Conservation (phyloP, 2,329 filamentous ascomycete species). For the Thielaviopsis euricoi region DNA sequence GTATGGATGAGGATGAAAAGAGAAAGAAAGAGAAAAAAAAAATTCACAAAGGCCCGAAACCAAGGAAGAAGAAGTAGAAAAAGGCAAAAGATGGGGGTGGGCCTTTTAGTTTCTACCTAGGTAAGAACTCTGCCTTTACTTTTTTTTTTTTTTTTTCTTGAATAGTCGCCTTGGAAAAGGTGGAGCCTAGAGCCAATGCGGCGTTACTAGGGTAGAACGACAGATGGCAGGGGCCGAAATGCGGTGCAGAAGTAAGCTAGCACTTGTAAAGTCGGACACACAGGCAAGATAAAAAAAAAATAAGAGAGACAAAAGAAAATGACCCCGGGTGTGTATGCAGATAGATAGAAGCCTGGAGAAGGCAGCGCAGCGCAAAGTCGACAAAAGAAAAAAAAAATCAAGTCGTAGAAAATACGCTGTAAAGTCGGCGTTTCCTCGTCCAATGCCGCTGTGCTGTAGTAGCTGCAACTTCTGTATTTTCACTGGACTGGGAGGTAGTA, state of each 20-base stretch:
- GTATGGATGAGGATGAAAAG: background rate
- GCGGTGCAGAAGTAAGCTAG: background rate
- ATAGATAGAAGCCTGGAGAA: background rate
- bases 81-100: background rate
- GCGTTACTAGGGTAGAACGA: conserved; percentile 3
- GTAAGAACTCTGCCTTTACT: too few species aligned
- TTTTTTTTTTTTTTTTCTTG: too few species aligned
- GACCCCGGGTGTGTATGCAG: background rate
- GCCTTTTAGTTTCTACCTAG: background rate
- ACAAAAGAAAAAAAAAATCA: background rate
- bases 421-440: background rate
- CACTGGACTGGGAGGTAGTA: too few species aligned
- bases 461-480: too few species aligned
- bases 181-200: background rate
- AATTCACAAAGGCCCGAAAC: background rate
- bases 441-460: too few species aligned
- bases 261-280: too few species aligned
- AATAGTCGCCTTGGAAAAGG: background rate
- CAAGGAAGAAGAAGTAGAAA: background rate
- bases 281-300: too few species aligned
- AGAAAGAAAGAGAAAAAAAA: background rate
- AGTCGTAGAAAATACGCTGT: background rate
- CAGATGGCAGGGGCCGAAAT: background rate
- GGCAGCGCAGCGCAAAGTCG: background rate
- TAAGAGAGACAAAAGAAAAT: too few species aligned